phyloP scores from a whole-genome alignment of 305 asterid species.

The Solanum hybrid region DNA sequence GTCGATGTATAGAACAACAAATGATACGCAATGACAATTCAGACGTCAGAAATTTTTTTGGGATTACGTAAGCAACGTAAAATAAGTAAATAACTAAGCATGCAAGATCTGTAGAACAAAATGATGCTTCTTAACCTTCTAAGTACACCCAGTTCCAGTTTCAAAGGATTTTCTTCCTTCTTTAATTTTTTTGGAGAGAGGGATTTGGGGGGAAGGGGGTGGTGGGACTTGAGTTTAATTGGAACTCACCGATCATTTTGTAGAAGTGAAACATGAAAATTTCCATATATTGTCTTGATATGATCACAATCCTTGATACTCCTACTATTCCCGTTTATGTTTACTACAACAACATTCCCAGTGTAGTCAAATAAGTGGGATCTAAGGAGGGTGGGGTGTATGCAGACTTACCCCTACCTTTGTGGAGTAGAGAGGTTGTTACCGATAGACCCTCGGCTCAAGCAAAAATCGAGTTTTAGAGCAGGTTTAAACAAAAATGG shows the following conservation, averaged over 20 bases:
- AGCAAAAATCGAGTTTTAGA: background rate
- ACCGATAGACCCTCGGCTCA: background rate
- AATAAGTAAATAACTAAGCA: background rate
- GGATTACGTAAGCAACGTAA: background rate
- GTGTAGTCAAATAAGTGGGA: background rate
- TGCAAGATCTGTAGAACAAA: background rate
- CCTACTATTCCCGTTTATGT: background rate
- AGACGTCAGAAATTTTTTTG: background rate
- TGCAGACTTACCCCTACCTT: background rate
- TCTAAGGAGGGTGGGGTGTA: background rate
- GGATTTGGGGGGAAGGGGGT: background rate
- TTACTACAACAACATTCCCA: background rate
- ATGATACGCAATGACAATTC: background rate
- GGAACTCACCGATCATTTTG: background rate
- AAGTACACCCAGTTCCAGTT: background rate
- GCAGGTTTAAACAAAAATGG: background rate
- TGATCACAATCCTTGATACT: background rate
- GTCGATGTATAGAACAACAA: background rate
- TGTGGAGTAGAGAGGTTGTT: background rate
- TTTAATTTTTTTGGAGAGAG: background rate
- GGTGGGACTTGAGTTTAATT: background rate
- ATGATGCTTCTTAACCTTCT: background rate
- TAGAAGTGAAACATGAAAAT: background rate
- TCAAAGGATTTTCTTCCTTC: background rate
- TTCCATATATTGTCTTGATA: background rate